A percentile compares a stretch with the other conserved stretches of the same genome.
These are phyloP conservation scores for Candida insectorum DNA, from an alignment of 805 yeast species.

Conservation along the genomic window DNA sequence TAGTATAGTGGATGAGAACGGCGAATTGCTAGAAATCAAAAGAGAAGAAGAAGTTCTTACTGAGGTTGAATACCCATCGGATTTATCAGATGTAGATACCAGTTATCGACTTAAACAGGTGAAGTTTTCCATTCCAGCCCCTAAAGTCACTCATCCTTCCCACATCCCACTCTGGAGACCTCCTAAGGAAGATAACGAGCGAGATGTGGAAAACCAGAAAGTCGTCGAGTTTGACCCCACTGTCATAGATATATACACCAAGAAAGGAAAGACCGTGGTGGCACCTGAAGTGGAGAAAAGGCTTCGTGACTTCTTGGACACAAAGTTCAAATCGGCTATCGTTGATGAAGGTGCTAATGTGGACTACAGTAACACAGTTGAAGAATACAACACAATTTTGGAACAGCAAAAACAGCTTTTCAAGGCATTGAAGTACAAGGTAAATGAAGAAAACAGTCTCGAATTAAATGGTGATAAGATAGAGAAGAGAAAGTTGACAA, in stretches of 20 bases:
- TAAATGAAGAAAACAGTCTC: conserved; percentile 30
- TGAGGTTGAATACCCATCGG: conserved; percentile 14
- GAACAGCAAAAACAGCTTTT: conserved; percentile 49
- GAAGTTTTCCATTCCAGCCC: conserved; percentile 30
- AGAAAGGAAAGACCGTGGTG: conserved; percentile 8
- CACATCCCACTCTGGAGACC: conserved; percentile 44
- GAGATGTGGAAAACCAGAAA: conserved; percentile 14
- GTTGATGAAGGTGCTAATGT: conserved; percentile 31
- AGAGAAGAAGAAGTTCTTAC: conserved; percentile 7
- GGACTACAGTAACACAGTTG: conserved; percentile 33
- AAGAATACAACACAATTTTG: conserved; percentile 61
- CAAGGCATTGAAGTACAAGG: conserved; percentile 43
- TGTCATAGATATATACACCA: conserved; percentile 22
- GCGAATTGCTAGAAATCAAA: conserved; percentile 3
- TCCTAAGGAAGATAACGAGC: conserved; percentile 14
- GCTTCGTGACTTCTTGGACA: conserved; percentile 23
- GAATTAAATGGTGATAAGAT: conserved; percentile 47
- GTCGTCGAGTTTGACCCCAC: conserved; percentile 24
- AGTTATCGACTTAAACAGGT: conserved; percentile 22
- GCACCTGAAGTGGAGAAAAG: conserved; percentile 26
- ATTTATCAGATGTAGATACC: conserved; percentile 7
- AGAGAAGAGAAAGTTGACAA: conserved; percentile 43
- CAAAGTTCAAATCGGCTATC: conserved; percentile 31
- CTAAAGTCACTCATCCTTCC: conserved; percentile 41
- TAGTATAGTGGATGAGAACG: background rate